A percentile compares a stretch with the other conserved stretches of the same genome.
These are phyloP conservation scores for Aspergillus taichungensis DNA, from an alignment of 495 filamentous ascomycete genomes.

Conservation along the genomic window DNA sequence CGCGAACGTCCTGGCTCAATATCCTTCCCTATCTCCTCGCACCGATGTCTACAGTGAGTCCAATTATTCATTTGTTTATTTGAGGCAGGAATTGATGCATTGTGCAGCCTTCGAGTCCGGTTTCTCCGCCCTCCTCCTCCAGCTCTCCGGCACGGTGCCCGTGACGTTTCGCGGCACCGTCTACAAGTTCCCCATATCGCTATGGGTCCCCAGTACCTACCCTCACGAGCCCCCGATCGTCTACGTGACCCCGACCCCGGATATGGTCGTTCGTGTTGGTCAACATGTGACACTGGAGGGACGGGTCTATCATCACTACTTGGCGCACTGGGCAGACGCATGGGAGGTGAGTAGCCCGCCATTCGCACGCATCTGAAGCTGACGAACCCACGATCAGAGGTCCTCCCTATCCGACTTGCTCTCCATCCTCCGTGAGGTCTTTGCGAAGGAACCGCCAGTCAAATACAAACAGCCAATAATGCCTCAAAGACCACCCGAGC, in stretches of 20 bases:
- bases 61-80: neutral
- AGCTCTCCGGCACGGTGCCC: slow-evolving; percentile 78
- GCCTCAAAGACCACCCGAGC: slow-evolving; percentile 24
- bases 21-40: slow-evolving; percentile 76
- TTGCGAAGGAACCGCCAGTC: slow-evolving; percentile 90
- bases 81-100: neutral
- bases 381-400: slow-evolving; percentile 42
- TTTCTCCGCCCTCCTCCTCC: slow-evolving; percentile 75
- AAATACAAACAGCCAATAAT: slow-evolving; percentile 54
- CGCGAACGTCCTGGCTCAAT: slow-evolving; percentile 69
- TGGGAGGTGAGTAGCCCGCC: slow-evolving; percentile 67
- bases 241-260: slow-evolving; percentile 81
- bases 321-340: slow-evolving; percentile 77
- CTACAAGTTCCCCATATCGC: slow-evolving; percentile 81
- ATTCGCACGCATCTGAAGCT: neutral
- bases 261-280: slow-evolving; percentile 82
- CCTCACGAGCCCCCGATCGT: slow-evolving; percentile 75
- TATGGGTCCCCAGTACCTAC: slow-evolving; percentile 96
- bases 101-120: slow-evolving; percentile 78
- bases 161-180: slow-evolving; percentile 79
- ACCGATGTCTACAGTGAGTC: slow-evolving; percentile 91
- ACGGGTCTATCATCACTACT: slow-evolving; percentile 89
- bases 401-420: slow-evolving; percentile 75
- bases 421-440: slow-evolving; percentile 74
- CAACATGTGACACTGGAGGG: slow-evolving; percentile 96